Evolutionary conservation across 2,329 filamentous ascomycete species (phyloP), one percentile per base, ranked within the genome.

Genomic region (Leptographium procerum): DNA sequence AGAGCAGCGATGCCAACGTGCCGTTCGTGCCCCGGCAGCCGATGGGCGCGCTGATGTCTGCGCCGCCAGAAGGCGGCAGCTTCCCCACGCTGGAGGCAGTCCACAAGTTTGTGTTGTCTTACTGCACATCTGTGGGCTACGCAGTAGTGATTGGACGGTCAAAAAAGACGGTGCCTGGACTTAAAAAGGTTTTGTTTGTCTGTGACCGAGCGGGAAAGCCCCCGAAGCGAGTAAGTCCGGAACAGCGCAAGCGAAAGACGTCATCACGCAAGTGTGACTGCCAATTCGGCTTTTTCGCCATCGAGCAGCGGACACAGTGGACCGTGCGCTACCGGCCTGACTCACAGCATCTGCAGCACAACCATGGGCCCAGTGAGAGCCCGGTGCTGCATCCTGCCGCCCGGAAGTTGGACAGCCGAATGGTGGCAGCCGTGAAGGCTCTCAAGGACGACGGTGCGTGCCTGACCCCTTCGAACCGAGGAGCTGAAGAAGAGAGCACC

Each of bases 221-320:
- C 1, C 81, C 81, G 3, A 80, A 75, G 57, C 77, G 81, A 7
- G 82, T 84, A n/a, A 84, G 75, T 62, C 80, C 83, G 1, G 83
- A 86, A 69, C 77, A 80, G 61, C 78, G 83, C 58, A 86, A 86
- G 69, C 77, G 82, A 26, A 84, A 83, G 66, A 86, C 83, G 1
- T 85, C 83, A 10, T 86, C 83, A n/a, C 76, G 83, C 52, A 86
- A 86, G 65, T 86, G 83, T 65, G 83, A 85, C 64, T 86, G 83
- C 62, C 81, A 82, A 33, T 86, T 86, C 67, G 83, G 83, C n/a
- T 85, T 86, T 68, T 86, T 86, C 63, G 83, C 83, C 58, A 83
- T 86, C 45, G 83, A 86, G 68, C 82, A 85, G 65, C 76, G 83
- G 60, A 85, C 82, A 0, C 82, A 86, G 64, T 86, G 83, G 83